Evolutionary conservation across 2,329 filamentous ascomycete genomes (phyloP).

Genomic region (Aspergillus proliferans): DNA sequence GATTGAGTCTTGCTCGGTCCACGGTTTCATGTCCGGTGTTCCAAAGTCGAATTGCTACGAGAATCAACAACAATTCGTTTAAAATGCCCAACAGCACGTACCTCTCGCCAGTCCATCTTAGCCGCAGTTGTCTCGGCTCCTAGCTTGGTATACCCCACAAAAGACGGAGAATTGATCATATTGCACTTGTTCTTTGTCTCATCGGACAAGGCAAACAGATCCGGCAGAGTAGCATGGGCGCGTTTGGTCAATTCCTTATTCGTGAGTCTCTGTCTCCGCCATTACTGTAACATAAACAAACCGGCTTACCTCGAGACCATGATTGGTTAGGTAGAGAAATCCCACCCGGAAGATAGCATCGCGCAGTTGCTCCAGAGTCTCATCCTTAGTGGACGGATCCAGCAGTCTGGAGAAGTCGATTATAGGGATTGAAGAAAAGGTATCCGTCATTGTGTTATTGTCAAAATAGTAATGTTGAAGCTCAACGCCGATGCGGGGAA

Average conservation of each 20-base stretch:
- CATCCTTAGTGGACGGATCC: constrained; percentile 16
- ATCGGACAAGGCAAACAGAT: constrained; percentile 19
- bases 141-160: constrained; percentile 28
- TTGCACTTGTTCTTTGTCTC: constrained; percentile 24
- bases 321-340: constrained; percentile 31
- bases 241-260: constrained; percentile 15
- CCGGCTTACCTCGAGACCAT: constrained; percentile 24
- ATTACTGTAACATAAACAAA: too few relatives aligned
- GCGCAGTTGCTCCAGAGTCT: constrained; percentile 20
- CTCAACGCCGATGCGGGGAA: neutral
- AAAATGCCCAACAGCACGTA: constrained; percentile 3
- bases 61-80: neutral
- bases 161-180: constrained; percentile 29
- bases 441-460: constrained; percentile 12
- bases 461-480: neutral
- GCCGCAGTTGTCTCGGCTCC: constrained; percentile 30
- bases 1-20: constrained; percentile 38
- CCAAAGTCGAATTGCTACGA: constrained; percentile 42
- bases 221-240: constrained; percentile 17
- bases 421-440: constrained; percentile 25
- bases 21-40: constrained; percentile 23
- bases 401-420: constrained; percentile 24
- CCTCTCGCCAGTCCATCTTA: constrained; percentile 27
- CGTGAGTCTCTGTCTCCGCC: neutral
- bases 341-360: constrained; percentile 31